Evolutionary conservation across 495 filamentous ascomycete genomes (phyloP), one percentile per base, ranked within the genome.

Genomic region (Thermothielavioides terrestris): DNA sequence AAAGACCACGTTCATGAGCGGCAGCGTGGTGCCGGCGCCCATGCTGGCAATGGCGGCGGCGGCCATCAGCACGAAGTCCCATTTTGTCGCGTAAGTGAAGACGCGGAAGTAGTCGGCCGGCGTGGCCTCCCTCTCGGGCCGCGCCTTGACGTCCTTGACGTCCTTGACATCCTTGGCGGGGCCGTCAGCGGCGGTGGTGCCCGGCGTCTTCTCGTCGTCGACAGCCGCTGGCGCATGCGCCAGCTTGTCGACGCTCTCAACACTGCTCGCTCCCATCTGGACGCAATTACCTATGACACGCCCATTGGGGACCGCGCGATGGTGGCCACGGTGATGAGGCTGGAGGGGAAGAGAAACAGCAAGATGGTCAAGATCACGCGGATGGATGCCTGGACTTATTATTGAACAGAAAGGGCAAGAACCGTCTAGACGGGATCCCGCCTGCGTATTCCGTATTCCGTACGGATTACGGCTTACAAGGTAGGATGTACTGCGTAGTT

Each of bases 51-150:
- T 15, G 23, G 27, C 59, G 14, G 66, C 70, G 9, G 55, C 56
- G 11, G 49, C 55, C 55, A 74, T 62, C 37, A 73, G 54, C 27
- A 63, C 53, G 43, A 61, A 61, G 52, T 74, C 71, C 64, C 61
- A 67, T 41, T 60, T 60, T 31, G 55, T 68, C 22, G 69, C 71
- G 64, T 74, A 74, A 41, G 50, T 54, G 46, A 74, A 74, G 42
- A 74, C 50, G 34, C 71, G 67, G 43, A 69, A 20, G 50, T 69
- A 74, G 54, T 74, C 71, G 10, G 54, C 54, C 46, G 69, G 56
- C n/a, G 34, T 51, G 3, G 71, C 68, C 53, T 73, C 70, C 45
- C 70, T 60, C 50, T 74, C 69, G 6, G 71, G 70, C 2, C 57
- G 62, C 1, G 55, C 46, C 39, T 67, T 64, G 42, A 60, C 49